These are phyloP conservation scores for Physcomitrium patens DNA, from an alignment of 225 moss, liverwort and hornwort species.

Conservation along the genomic window DNA sequence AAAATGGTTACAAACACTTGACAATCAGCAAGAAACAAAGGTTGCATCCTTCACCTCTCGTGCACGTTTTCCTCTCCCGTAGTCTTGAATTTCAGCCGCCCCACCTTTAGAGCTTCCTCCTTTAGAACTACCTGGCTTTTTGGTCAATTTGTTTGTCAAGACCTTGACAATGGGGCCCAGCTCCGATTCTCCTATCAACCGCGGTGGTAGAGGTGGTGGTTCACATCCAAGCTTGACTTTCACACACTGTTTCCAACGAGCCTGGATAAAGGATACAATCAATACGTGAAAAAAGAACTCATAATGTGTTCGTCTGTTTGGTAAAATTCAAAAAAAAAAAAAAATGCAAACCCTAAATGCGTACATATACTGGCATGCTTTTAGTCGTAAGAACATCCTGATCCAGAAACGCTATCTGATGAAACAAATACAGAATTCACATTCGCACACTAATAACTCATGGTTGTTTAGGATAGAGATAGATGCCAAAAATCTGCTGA, in stretches of 20 bases:
- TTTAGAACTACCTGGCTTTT: constrained; percentile 64
- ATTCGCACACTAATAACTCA: background rate
- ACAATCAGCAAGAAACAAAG: background rate
- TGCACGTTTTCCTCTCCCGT: constrained; percentile 93
- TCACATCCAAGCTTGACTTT: constrained; percentile 75
- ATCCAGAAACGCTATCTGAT: background rate
- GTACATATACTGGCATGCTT: background rate
- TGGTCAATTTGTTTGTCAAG: constrained; percentile 72
- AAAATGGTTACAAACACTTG: background rate
- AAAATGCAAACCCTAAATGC: background rate
- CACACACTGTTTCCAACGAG: constrained; percentile 78
- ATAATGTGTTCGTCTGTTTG: background rate
- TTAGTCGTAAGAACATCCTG: background rate
- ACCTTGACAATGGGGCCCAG: constrained; percentile 80
- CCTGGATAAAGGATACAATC: constrained; percentile 48
- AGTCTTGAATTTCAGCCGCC: constrained; percentile 71
- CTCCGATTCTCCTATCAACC: constrained; percentile 89
- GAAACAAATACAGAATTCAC: background rate
- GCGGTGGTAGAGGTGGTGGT: constrained; percentile 69
- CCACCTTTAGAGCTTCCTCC: constrained; percentile 56
- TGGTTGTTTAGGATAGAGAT: background rate
- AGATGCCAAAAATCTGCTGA: constrained; percentile 17
- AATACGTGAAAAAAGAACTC: background rate
- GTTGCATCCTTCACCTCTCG: constrained; percentile 66
- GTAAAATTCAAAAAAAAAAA: background rate